Conservation (phyloP, 1,284 basidiomycete species). For the Ceratobasidium sp. region DNA sequence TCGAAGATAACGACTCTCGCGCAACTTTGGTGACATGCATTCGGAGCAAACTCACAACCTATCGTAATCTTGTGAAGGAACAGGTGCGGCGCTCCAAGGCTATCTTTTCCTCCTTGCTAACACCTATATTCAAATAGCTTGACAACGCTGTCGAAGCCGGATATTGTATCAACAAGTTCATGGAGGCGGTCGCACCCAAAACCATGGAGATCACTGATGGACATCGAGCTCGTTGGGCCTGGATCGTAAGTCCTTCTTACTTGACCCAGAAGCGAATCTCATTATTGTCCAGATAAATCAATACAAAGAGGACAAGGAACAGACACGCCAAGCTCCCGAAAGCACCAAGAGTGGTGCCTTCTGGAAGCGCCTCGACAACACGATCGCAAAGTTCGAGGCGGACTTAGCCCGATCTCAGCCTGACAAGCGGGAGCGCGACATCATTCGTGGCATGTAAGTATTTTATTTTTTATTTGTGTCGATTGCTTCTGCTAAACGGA, state of each 20-base stretch:
- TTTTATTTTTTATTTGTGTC: background rate
- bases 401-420: background rate
- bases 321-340: too few relatives aligned
- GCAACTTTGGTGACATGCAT: background rate
- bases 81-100: background rate
- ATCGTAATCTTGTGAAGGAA: background rate
- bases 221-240: conserved; percentile 3
- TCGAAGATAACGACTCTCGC: background rate
- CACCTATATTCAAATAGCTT: background rate
- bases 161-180: conserved; percentile 2
- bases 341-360: background rate
- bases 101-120: background rate
- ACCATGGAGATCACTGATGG: background rate
- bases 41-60: background rate
- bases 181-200: background rate
- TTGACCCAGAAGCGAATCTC: background rate
- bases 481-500: background rate
- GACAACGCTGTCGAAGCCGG: background rate
- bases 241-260: background rate
- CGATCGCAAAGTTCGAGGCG: background rate
- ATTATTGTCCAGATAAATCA: background rate
- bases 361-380: background rate
- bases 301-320: background rate
- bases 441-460: background rate
- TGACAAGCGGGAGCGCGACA: background rate